Conservation (phyloP, 2,329 filamentous ascomycete species). For the Acarospora socialis region DNA sequence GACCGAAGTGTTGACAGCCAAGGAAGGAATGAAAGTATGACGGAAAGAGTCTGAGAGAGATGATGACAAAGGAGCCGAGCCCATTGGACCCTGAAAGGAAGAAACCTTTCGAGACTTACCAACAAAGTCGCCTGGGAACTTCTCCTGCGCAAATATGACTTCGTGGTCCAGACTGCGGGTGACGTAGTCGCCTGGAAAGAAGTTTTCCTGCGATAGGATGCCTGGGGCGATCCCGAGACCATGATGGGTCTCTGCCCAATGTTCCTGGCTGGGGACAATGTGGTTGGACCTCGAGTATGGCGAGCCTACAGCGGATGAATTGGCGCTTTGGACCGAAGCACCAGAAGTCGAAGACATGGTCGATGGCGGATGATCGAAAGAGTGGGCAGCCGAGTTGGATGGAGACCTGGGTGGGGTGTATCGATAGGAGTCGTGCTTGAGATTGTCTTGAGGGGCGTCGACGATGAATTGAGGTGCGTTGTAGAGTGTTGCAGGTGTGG, state of each 20-base stretch:
- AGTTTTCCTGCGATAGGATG: constrained; percentile 46
- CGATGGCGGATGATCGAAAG: constrained; percentile 33
- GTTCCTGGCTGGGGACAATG: constrained; percentile 42
- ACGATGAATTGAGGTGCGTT: constrained; percentile 4
- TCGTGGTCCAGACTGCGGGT: constrained; percentile 33
- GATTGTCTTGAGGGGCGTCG: constrained; percentile 4
- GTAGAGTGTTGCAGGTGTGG: constrained; percentile 3
- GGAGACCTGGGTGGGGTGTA: constrained; percentile 12
- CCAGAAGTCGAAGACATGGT: constrained; percentile 37
- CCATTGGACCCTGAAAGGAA: constrained; percentile 19
- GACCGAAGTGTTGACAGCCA: constrained; percentile 5
- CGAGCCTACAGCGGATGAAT: constrained; percentile 37
- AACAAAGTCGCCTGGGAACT: constrained; percentile 31
- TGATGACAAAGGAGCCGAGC: constrained; percentile 15
- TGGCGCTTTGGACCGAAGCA: constrained; percentile 32
- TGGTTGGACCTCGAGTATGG: constrained; percentile 38
- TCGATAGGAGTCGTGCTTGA: background rate
- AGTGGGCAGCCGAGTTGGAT: constrained; percentile 27
- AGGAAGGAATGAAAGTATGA: constrained; percentile 13
- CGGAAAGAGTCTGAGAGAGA: constrained; percentile 14
- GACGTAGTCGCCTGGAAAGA: constrained; percentile 43
- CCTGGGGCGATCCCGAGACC: constrained; percentile 47
- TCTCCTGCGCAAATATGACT: constrained; percentile 26
- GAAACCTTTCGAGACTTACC: constrained; percentile 30
- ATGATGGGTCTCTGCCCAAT: constrained; percentile 40